Conservation (phyloP, 495 filamentous ascomycete genomes). For the Penicillium verhagenii region DNA sequence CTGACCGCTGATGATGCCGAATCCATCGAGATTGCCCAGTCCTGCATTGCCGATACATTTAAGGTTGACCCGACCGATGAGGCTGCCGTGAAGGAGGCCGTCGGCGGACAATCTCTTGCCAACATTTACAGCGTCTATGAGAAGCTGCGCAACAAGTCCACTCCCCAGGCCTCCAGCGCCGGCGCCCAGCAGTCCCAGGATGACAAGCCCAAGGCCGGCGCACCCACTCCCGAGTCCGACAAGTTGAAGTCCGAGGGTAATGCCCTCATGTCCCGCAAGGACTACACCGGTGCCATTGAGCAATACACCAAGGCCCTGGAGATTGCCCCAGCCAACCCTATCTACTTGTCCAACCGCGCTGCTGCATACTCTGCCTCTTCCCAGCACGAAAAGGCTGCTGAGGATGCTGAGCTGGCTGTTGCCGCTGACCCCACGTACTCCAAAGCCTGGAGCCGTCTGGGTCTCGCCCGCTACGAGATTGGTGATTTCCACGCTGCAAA, state of each 20-base stretch:
- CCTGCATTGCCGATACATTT: constrained; percentile 93
- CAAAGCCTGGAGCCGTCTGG: constrained; percentile 92
- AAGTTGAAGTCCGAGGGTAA: constrained; percentile 89
- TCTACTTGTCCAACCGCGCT: constrained; percentile 96
- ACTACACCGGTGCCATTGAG: constrained; percentile 78
- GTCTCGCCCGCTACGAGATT: constrained; percentile 83
- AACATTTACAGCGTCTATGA: constrained; percentile 95
- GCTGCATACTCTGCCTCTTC: constrained; percentile 79
- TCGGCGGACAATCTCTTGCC: constrained; percentile 80
- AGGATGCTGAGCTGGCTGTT: constrained; percentile 86
- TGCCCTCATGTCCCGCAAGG: constrained; percentile 87
- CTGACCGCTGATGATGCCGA: constrained; percentile 83
- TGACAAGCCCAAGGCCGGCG: constrained; percentile 32
- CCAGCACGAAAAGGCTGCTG: constrained; percentile 77
- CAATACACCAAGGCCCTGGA: constrained; percentile 81
- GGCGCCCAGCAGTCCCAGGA: constrained; percentile 21
- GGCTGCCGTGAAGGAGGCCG: constrained; percentile 68
- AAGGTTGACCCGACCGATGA: constrained; percentile 82
- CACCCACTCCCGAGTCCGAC: constrained; percentile 70
- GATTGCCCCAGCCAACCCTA: constrained; percentile 80
- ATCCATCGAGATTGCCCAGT: constrained; percentile 84
- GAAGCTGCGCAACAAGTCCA: constrained; percentile 75
- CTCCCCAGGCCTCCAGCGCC: constrained; percentile 29
- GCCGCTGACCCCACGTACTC: constrained; percentile 87
- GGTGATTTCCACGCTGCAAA: constrained; percentile 87